Evolutionary conservation across 306 rosid species (phyloP).

Genomic region (Delonix regia): DNA sequence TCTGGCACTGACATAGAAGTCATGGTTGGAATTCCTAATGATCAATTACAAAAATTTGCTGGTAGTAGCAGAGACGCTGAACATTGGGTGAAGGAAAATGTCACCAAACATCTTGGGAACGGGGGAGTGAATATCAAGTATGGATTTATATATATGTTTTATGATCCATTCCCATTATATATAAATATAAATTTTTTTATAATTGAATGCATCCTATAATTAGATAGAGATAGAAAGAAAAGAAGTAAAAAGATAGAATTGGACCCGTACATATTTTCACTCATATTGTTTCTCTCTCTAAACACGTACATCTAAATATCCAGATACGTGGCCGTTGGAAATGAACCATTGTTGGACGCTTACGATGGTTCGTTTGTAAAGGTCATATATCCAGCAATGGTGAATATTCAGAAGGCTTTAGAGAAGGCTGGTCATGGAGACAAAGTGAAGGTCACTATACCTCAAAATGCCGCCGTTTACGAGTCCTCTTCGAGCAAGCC

Average conservation of each 20-base stretch:
- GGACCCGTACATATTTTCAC: too few species aligned
- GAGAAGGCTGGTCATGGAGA: conserved; percentile 54
- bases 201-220: too few species aligned
- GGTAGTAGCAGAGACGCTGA: conserved; percentile 32
- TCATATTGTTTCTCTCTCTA: too few species aligned
- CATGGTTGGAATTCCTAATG: conserved; percentile 81
- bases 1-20: conserved; percentile 65
- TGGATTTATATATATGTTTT: neutral
- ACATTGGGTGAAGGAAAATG: conserved; percentile 69
- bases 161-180: too few species aligned
- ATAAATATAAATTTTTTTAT: too few species aligned
- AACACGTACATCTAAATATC: too few species aligned
- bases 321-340: conserved; percentile 82
- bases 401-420: conserved; percentile 70
- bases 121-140: conserved; percentile 73
- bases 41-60: conserved; percentile 47
- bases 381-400: conserved; percentile 65
- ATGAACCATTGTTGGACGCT: conserved; percentile 71
- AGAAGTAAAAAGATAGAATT: too few species aligned
- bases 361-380: conserved; percentile 51
- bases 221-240: too few species aligned
- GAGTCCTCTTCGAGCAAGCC: conserved; percentile 59
- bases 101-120: conserved; percentile 46
- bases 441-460: conserved; percentile 60
- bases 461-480: conserved; percentile 84